Percentiles rank a stretch among this genome's conserved stretches.
These are phyloP conservation scores for Paracamarosporium sp. DNA, from an alignment of 2,329 filamentous ascomycete genomes.

Conservation along the genomic window DNA sequence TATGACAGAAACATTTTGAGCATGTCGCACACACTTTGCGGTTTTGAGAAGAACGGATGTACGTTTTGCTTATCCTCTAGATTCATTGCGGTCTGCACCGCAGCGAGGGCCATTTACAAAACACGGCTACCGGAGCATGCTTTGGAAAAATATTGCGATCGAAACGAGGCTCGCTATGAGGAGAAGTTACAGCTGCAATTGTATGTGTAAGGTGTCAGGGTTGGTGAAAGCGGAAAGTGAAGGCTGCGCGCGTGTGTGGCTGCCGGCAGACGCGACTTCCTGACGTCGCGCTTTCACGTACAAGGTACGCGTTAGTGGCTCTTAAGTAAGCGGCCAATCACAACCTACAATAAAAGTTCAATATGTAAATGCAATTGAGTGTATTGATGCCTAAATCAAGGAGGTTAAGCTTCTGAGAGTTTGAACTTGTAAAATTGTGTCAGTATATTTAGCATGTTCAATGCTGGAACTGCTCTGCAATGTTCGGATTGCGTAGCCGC, in stretches of 20 bases:
- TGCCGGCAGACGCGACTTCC: conserved; percentile 10
- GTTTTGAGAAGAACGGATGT: conserved; percentile 49
- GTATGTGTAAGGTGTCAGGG: neutral
- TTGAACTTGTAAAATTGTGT: too few species aligned
- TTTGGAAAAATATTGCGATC: neutral
- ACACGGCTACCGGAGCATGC: conserved; percentile 23
- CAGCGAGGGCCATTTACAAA: conserved; percentile 45
- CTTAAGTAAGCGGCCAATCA: neutral
- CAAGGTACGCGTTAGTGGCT: neutral
- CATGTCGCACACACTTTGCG: conserved; percentile 22
- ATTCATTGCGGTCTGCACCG: conserved; percentile 47
- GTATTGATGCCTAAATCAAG: too few species aligned
- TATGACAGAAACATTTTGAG: too few species aligned
- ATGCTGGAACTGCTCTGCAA: neutral
- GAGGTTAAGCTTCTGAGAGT: neutral
- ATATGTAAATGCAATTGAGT: too few species aligned
- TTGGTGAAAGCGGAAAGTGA: conserved; percentile 1
- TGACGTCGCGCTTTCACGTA: conserved; percentile 8
- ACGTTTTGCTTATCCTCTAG: conserved; percentile 41
- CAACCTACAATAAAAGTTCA: neutral
- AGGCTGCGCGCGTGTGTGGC: neutral
- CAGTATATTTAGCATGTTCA: too few species aligned
- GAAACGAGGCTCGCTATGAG: neutral
- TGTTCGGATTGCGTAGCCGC: neutral
- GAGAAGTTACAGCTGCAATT: neutral